Evolutionary conservation across 2,329 filamentous ascomycete genomes (phyloP).

Genomic region (Colletotrichum graminicola): DNA sequence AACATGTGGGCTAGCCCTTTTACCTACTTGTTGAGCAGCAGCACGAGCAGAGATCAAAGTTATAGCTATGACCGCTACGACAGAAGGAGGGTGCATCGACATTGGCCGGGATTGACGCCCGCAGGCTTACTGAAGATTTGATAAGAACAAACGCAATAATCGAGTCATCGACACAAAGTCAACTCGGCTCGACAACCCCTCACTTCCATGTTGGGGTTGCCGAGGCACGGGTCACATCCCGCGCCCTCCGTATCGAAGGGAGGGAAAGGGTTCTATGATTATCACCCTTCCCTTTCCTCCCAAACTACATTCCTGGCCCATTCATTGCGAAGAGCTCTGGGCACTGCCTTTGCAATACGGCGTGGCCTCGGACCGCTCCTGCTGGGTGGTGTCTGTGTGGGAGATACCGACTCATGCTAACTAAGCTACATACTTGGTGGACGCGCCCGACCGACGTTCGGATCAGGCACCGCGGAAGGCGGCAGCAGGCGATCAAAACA

Average conservation of each 20-base stretch:
- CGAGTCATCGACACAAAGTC: background rate
- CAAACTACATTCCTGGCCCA: background rate
- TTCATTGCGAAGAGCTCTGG: conserved; percentile 17
- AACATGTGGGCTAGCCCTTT: background rate
- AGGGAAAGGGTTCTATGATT: background rate
- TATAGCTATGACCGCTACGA: conserved; percentile 10
- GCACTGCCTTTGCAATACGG: conserved; percentile 36
- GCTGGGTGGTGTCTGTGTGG: conserved; percentile 9
- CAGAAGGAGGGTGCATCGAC: conserved; percentile 9
- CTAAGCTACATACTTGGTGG: background rate
- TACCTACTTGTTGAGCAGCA: background rate
- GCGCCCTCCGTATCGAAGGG: conserved; percentile 1
- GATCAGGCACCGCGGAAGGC: conserved; percentile 18
- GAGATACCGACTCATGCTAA: conserved; percentile 8
- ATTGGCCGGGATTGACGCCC: conserved; percentile 24
- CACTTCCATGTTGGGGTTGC: conserved; percentile 7
- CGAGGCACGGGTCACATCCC: conserved; percentile 17
- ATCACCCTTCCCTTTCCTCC: background rate
- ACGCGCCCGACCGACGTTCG: background rate
- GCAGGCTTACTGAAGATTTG: background rate
- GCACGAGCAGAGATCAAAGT: conserved; percentile 10
- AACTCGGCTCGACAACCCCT: conserved; percentile 12
- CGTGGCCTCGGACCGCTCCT: conserved; percentile 10
- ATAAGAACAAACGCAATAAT: conserved; percentile 12
- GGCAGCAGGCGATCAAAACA: conserved; percentile 6